Evolutionary conservation across 2,329 filamentous ascomycete genomes (phyloP), one percentile per base, ranked within the genome.

Genomic region (Botrytis elliptica): DNA sequence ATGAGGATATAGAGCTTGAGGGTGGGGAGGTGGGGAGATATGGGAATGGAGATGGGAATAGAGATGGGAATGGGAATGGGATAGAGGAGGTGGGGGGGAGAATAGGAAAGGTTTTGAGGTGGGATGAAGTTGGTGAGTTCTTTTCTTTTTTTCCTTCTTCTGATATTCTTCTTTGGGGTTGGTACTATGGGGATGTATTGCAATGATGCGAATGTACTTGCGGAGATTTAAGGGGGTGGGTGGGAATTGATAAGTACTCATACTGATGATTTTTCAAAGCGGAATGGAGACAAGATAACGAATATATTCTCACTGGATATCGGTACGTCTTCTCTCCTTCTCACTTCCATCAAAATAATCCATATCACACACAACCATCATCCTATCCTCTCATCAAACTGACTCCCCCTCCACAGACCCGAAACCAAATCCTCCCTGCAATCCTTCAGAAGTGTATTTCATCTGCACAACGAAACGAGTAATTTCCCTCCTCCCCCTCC

Each of bases 391-490:
- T 25, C 22, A 52, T 6, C 10, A 52, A 52, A 40, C 44, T 36
- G 33, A 46, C 14, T 4, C 44, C 52, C 9, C 8, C 5, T 42
- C 7, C 12, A 9, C 33, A 70, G 68, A 40, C 52, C 7, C 18
- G 55, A 62, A 62, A 44, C 57, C 5, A 70, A 49, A 49, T 70
- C 68, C 4, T 40, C 40, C 33, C 22, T 40, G 5, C n/a, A 22
- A 18, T 70, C 40, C 14, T 18, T 62, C 25, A 38, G 36, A 16
- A 70, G 68, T n/a, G 10, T 70, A 25, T 60, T 62, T 25, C 29
- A 44, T 36, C n/a, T 63, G 14, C 68, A 70, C n/a, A 70, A 70
- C 9, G 57, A 70, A 70, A 70, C 57, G 1, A 4, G 65, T 68
- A 40, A 22, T 2, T 1, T 22, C n/a, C 52, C 18, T 9, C 9